phyloP scores from a whole-genome alignment of 2,329 filamentous ascomycete genomes.

The Cryphonectria carpinicola region DNA sequence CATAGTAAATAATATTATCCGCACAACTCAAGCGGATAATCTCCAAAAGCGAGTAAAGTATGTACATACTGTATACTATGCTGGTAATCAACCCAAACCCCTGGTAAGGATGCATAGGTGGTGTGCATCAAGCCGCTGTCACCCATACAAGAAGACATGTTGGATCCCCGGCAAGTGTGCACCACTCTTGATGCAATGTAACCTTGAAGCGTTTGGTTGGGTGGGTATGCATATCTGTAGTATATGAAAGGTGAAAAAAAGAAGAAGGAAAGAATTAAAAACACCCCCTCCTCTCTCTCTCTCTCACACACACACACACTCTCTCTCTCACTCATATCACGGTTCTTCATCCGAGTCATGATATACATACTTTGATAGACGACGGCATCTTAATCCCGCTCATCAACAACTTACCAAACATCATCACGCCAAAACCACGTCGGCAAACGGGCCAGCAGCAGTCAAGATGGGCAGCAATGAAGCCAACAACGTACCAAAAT shows the following conservation, averaged over 20 bases:
- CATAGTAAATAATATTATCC: background rate
- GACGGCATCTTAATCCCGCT: background rate
- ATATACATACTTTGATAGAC: background rate
- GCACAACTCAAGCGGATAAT: background rate
- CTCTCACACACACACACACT: too few relatives aligned
- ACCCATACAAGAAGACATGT: background rate
- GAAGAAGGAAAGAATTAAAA: background rate
- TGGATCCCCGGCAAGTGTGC: background rate
- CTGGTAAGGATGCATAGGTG: background rate
- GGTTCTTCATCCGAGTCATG: background rate
- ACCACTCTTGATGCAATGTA: background rate
- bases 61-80: background rate
- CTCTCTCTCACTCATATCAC: background rate
- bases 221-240: background rate
- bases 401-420: background rate
- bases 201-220: background rate
- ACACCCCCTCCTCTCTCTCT: background rate
- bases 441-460: background rate
- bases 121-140: background rate
- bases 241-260: background rate
- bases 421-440: background rate
- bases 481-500: constrained; percentile 32
- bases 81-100: background rate
- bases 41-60: background rate
- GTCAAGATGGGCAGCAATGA: constrained; percentile 24